Evolutionary conservation across 2,329 filamentous ascomycete species (phyloP).

Genomic region (Trichoderma polysporum): DNA sequence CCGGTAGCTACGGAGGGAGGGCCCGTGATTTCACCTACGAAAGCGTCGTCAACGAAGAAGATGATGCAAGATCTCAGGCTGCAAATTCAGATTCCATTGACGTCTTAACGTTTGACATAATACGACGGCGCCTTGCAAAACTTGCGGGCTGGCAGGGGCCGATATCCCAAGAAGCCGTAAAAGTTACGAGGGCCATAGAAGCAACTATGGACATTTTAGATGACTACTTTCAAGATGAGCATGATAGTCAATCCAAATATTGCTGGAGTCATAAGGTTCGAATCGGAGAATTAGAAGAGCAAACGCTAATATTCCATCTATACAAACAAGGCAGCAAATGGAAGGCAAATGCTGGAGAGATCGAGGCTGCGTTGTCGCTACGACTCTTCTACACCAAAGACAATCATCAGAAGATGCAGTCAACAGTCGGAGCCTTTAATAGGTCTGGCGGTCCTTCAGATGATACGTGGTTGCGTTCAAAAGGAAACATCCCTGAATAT

Average conservation of each 20-base stretch:
- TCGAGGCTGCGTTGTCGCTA: constrained; percentile 33
- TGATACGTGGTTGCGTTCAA: not conserved
- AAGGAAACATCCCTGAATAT: not conserved
- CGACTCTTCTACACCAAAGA: constrained; percentile 23
- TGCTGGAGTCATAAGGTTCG: not conserved
- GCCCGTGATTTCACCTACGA: no score
- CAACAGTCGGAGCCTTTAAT: not conserved
- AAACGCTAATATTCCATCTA: not conserved
- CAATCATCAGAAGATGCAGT: not conserved
- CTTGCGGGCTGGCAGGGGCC: not conserved
- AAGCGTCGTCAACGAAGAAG: not conserved
- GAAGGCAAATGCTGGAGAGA: constrained; percentile 26
- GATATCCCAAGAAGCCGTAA: constrained; percentile 15
- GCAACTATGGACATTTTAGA: not conserved
- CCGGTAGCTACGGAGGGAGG: no score
- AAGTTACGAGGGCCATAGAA: constrained; percentile 26
- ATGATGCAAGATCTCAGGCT: not conserved
- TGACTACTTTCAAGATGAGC: no score
- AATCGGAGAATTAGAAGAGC: not conserved
- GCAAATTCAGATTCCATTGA: not conserved
- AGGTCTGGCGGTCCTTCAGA: not conserved
- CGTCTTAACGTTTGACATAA: not conserved
- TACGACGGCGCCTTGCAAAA: not conserved
- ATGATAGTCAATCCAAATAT: not conserved
- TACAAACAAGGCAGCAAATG: constrained; percentile 22